Evolutionary conservation across 2,329 filamentous ascomycete genomes (phyloP).

Genomic region (Stylonectria norvegica): DNA sequence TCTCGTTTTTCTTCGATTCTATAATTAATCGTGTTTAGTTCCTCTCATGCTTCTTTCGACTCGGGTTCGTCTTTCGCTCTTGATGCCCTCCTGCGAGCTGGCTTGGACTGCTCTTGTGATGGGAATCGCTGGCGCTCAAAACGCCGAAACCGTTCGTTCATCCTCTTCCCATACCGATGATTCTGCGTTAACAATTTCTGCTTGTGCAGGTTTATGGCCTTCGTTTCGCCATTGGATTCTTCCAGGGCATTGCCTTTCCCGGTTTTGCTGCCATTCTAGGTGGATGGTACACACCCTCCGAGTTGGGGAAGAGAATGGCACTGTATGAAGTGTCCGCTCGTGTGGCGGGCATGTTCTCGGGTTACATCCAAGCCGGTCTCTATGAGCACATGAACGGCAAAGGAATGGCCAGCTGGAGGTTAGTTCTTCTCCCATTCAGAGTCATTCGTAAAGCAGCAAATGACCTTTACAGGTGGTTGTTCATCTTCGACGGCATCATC

Average conservation of each 20-base stretch:
- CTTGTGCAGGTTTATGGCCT: slow-evolving; percentile 22
- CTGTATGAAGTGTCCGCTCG: slow-evolving; percentile 21
- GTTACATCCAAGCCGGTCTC: slow-evolving; percentile 36
- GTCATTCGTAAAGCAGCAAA: not conserved
- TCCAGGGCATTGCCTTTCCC: slow-evolving; percentile 26
- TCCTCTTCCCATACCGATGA: too few relatives aligned
- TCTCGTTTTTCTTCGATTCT: not conserved
- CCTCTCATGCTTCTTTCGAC: slow-evolving; percentile 11
- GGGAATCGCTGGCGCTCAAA: slow-evolving; percentile 24
- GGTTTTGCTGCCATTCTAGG: slow-evolving; percentile 28
- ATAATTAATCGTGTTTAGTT: slow-evolving; percentile 2
- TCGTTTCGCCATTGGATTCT: slow-evolving; percentile 31
- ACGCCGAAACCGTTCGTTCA: slow-evolving; percentile 17
- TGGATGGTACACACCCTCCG: slow-evolving; percentile 29
- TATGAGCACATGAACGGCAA: slow-evolving; percentile 33
- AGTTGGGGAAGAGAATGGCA: slow-evolving; percentile 29
- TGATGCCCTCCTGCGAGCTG: slow-evolving; percentile 30
- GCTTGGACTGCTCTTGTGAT: slow-evolving; percentile 23
- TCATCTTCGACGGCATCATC: slow-evolving; percentile 34
- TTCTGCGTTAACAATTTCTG: not conserved
- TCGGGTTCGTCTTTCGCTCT: slow-evolving; percentile 26
- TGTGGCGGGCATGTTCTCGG: slow-evolving; percentile 27
- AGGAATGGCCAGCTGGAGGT: slow-evolving; percentile 13
- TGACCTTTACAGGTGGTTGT: slow-evolving; percentile 34
- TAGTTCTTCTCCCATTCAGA: too few relatives aligned